A percentile compares a stretch with the other conserved stretches of the same genome.
These are phyloP conservation scores for Persicaria maculosa DNA, from an alignment of 148 eudicot genomes.

Conservation along the genomic window DNA sequence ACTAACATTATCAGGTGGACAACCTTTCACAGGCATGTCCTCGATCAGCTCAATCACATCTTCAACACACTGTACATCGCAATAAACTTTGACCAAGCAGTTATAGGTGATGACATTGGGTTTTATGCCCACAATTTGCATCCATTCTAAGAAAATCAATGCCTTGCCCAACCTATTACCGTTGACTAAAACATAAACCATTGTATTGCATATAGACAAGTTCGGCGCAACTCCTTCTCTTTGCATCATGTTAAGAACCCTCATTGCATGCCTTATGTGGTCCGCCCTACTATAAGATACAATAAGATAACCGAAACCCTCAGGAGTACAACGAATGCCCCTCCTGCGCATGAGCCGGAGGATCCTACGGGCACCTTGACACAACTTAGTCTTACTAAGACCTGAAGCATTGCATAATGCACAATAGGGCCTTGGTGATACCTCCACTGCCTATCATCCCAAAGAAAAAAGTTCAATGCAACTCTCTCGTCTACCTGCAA, in stretches of 20 bases:
- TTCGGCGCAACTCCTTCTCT: conserved; percentile 29
- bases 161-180: conserved; percentile 34
- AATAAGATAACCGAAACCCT: conserved; percentile 33
- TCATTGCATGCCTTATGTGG: conserved; percentile 26
- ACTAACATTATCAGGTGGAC: conserved; percentile 37
- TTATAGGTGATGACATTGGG: conserved; percentile 30
- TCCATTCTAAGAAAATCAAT: conserved; percentile 27
- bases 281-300: conserved; percentile 38
- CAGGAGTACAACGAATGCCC: conserved; percentile 19
- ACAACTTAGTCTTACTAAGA: conserved; percentile 35
- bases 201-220: conserved; percentile 28
- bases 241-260: conserved; percentile 26
- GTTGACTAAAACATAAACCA: conserved; percentile 27
- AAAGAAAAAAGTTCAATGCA: conserved; percentile 28
- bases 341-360: conserved; percentile 28
- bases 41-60: conserved; percentile 26
- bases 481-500: conserved; percentile 26
- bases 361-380: conserved; percentile 33
- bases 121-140: conserved; percentile 28
- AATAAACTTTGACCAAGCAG: conserved; percentile 35
- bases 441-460: conserved; percentile 39
- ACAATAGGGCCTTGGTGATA: conserved; percentile 30
- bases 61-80: conserved; percentile 22
- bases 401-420: conserved; percentile 34
- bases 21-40: conserved; percentile 32